These are phyloP conservation scores for Poteriospumella lacustris DNA, from an alignment of 108 stramenopile genomes.

Conservation along the genomic window DNA sequence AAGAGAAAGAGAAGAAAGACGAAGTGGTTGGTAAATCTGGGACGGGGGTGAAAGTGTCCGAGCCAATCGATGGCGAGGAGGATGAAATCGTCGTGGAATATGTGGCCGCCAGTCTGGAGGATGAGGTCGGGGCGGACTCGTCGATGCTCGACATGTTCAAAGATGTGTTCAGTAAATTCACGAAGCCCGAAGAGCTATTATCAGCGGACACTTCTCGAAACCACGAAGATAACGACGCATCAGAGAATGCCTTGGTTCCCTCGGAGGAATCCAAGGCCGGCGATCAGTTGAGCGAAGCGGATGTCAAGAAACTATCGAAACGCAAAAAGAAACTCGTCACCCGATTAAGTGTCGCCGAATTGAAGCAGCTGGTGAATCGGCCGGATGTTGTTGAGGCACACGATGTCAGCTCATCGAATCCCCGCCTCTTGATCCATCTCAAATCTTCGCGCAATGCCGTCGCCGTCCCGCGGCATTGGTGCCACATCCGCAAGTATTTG, in stretches of 20 bases:
- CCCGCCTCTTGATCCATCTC: conserved; percentile 77
- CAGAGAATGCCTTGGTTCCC: conserved; percentile 33
- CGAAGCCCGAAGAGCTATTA: conserved; percentile 39
- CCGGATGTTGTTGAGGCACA: conserved; percentile 94
- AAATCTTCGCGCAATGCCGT: conserved; percentile 82
- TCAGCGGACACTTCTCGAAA: conserved; percentile 28
- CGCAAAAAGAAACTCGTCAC: conserved; percentile 71
- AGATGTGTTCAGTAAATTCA: conserved; percentile 41
- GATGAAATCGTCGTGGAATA: neutral
- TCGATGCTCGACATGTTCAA: conserved; percentile 41
- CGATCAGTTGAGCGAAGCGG: conserved; percentile 33
- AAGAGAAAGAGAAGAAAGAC: conserved; percentile 16
- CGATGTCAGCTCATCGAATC: conserved; percentile 89
- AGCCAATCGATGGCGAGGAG: neutral
- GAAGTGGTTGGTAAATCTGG: neutral
- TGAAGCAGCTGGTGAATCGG: conserved; percentile 70
- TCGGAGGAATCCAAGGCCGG: conserved; percentile 46
- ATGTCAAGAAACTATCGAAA: conserved; percentile 58
- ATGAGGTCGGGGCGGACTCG: neutral
- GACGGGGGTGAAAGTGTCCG: neutral
- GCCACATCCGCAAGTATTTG: conserved; percentile 93
- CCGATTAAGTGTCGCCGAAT: conserved; percentile 85
- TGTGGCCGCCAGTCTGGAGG: neutral
- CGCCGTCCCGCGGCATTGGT: conserved; percentile 93
- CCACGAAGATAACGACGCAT: conserved; percentile 30